Evolutionary conservation across 345 rosid genomes (phyloP), one percentile per base, ranked within the genome.

Genomic region (Euphorbia lathyris): DNA sequence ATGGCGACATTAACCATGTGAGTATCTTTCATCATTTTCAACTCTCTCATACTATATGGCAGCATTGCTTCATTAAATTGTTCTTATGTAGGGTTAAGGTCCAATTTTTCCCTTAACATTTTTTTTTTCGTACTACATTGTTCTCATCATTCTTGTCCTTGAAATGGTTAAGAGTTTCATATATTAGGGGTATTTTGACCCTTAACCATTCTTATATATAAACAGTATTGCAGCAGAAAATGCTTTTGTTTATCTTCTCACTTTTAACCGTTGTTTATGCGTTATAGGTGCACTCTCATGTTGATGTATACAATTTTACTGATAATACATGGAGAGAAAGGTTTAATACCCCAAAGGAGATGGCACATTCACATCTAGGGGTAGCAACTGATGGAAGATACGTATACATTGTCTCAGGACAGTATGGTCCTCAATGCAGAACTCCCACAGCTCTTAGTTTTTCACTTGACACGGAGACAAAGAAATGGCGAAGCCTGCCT

Each of bases 331-430:
- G 99, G 97, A 90, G 90, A 83, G 92, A 83, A 57, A 83, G 93
- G 79, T 92, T 92, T 76, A 88, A 88, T 77, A 95, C 92, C 97
- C 99, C 99, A 1, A 92, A 88, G 78, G 96, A 92, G 77, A 95
- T 95, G 99, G 97, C 97, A 17, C 99, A 95, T 82, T 95, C 99
- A 10, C 97, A 95, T 72, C 87, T 95, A 79, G 99, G 97, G 73
- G 90, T 95, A 97, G 97, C 82, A 19, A 90, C 97, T 0, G 97
- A 95, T 82, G 97, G 97, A 70, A 75, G 96, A 73, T 92, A 84
- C 76, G 87, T 94, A 25, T 94, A 91, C 65, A 71, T 90, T 26
- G 89, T 94, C 27, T 83, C 89, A 1, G 98, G 98, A 64, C 98
- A 95, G 65, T 88, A 86, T 78, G 97, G 97, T 77, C 99, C 99